A percentile compares a stretch with the other conserved stretches of the same genome.
Evolutionary conservation across 2,329 filamentous ascomycete genomes (phyloP).

Genomic region (Pyrenophora seminiperda): DNA sequence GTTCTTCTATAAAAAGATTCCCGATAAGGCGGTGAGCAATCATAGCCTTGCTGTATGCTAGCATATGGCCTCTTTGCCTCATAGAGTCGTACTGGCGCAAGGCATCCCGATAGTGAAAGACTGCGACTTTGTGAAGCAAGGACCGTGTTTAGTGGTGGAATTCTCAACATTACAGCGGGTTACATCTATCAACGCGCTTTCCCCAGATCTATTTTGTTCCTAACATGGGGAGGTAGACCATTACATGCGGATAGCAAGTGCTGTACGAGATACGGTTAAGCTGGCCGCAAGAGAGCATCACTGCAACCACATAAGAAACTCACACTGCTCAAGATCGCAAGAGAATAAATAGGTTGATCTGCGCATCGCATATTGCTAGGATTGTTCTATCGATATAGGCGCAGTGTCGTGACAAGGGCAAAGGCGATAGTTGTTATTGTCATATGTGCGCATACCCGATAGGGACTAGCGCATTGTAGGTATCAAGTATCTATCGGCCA

Average conservation of each 20-base stretch:
- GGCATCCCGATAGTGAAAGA: slow-evolving; percentile 2
- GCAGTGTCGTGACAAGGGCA: slow-evolving; percentile 11
- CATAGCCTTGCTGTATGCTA: slow-evolving; percentile 11
- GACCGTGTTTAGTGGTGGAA: too few relatives aligned
- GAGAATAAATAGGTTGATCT: slow-evolving; percentile 14
- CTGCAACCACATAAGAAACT: slow-evolving; percentile 1
- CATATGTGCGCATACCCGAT: too few relatives aligned
- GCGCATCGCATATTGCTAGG: slow-evolving; percentile 4
- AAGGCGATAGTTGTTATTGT: too few relatives aligned
- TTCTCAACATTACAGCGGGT: neutral
- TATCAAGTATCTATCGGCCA: too few relatives aligned
- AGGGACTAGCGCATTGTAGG: too few relatives aligned
- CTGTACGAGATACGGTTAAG: slow-evolving; percentile 1
- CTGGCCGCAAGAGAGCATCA: neutral
- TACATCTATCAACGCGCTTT: neutral
- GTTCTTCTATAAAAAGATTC: slow-evolving; percentile 15
- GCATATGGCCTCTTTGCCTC: slow-evolving; percentile 10
- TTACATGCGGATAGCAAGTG: neutral
- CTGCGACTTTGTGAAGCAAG: slow-evolving; percentile 4
- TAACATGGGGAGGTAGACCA: neutral
- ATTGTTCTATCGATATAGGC: slow-evolving; percentile 21
- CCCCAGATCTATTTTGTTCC: neutral
- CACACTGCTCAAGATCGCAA: slow-evolving; percentile 3
- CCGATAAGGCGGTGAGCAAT: slow-evolving; percentile 13
- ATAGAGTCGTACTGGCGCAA: slow-evolving; percentile 8